Base-by-base conservation (phyloP, 1,139 yeast species). In the Torulaspora globosa region DNA sequence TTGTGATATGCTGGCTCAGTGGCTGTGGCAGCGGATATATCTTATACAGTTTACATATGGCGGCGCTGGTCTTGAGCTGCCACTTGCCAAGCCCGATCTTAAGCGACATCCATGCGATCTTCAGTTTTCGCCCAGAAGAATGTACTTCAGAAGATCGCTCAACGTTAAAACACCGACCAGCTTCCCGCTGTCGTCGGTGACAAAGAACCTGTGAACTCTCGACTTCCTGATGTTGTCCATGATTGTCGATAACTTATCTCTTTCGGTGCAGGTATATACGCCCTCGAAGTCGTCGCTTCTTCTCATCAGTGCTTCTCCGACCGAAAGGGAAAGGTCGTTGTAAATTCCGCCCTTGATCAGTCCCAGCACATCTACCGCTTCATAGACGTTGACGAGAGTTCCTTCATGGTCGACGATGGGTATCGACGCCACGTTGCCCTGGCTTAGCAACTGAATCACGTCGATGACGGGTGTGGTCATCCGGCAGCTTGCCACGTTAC, bases 211-310 rank as follows among this genome's bases (percentile, higher is more conserved):
- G 67, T 94, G 97, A 53, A 92, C 76, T 56, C 97, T 78, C 32
- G 95, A 83, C 58, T 90, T 84, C 60, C 97, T 78, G 50, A 94
- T 88, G 34, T 96, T 90, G 63, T 92, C 97, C 83, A 92, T 79
- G 50, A 94, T 86, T 12, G 96, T 88, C 53, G 95, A 86, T 51
- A 94, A 73, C 52, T 94, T 76, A 66, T 94, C 99, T 56, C 82
- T 77, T 54, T 82, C 74, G 0, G 97, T 89, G 69, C 98, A 94
- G 0, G 97, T 92, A 67, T 90, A 90, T 12, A 94, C 98, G 48
- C 99, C 98, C 67, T 92, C 98, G 62, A 92, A 94, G 65, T 92
- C 97, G 58, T 90, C 97, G 7, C 96, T 84, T 62, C 98, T 79
- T 66, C 96, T 79, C 79, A 92, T 80, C 47, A 94, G 74, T 0